phyloP scores from a whole-genome alignment of 805 yeast genomes.

The Myxozyma neotropica region DNA sequence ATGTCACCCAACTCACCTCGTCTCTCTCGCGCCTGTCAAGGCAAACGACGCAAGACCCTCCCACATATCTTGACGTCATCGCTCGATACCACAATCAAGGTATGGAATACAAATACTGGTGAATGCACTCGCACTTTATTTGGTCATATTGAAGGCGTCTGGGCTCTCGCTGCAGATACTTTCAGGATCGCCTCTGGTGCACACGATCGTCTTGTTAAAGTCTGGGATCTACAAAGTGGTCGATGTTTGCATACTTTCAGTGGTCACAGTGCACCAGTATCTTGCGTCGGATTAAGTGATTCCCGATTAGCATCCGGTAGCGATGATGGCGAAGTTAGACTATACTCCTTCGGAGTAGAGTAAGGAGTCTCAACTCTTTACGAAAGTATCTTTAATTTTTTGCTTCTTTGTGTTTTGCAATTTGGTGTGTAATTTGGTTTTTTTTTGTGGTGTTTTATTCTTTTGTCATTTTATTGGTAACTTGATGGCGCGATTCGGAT shows the following conservation, averaged over 20 bases:
- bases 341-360: constrained; percentile 70
- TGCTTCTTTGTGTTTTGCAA: background rate
- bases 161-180: constrained; percentile 95
- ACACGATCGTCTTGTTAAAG: constrained; percentile 84
- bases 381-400: background rate
- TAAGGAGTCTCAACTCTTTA: background rate
- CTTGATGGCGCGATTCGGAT: constrained; percentile 1
- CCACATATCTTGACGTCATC: constrained; percentile 62
- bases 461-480: background rate
- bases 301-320: constrained; percentile 88
- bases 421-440: no score
- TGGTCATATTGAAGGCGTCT: constrained; percentile 97
- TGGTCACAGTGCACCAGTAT: constrained; percentile 61
- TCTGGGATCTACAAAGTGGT: constrained; percentile 96
- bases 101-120: constrained; percentile 91
- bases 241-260: constrained; percentile 91
- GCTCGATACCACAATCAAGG: constrained; percentile 92
- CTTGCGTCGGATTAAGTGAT: constrained; percentile 80
- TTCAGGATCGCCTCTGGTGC: constrained; percentile 94
- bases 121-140: constrained; percentile 90
- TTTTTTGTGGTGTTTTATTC: background rate
- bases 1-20: constrained; percentile 32
- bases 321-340: constrained; percentile 82
- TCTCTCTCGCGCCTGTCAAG: constrained; percentile 7
- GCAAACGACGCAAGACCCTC: constrained; percentile 17